Conservation (phyloP, 202 grass and related monocot species). For the Schoenoplectus tabernaemontani region DNA sequence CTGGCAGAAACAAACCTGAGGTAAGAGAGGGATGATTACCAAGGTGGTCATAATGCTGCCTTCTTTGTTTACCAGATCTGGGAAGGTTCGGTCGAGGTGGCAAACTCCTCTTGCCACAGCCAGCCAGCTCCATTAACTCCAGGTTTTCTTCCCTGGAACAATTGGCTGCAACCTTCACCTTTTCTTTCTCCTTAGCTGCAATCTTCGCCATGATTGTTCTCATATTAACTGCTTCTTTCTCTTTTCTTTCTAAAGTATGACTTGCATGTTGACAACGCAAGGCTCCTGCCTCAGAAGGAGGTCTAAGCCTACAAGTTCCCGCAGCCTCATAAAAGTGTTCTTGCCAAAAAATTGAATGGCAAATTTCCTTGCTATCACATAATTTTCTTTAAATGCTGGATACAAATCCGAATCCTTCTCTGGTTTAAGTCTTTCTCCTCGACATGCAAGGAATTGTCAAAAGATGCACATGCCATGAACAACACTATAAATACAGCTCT, state of each 20-base stretch:
- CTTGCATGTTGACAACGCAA: neutral
- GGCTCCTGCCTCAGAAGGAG: neutral
- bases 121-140: neutral
- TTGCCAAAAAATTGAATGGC: too few species aligned
- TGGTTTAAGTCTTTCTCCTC: neutral
- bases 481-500: conserved; percentile 7
- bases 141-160: neutral
- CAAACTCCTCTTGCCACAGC: neutral
- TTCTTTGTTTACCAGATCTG: neutral
- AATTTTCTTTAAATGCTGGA: too few species aligned
- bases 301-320: neutral
- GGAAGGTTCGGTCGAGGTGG: neutral
- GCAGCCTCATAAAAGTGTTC: neutral
- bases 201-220: neutral
- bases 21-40: neutral
- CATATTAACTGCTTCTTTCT: neutral
- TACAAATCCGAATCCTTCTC: too few species aligned
- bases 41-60: neutral
- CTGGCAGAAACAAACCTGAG: neutral
- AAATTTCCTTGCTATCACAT: too few species aligned
- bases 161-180: neutral
- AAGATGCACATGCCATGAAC: neutral
- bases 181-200: neutral
- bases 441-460: neutral
- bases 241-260: neutral